Base-by-base conservation (phyloP, 208 protist genomes). In the Crithidia expoeki region DNA sequence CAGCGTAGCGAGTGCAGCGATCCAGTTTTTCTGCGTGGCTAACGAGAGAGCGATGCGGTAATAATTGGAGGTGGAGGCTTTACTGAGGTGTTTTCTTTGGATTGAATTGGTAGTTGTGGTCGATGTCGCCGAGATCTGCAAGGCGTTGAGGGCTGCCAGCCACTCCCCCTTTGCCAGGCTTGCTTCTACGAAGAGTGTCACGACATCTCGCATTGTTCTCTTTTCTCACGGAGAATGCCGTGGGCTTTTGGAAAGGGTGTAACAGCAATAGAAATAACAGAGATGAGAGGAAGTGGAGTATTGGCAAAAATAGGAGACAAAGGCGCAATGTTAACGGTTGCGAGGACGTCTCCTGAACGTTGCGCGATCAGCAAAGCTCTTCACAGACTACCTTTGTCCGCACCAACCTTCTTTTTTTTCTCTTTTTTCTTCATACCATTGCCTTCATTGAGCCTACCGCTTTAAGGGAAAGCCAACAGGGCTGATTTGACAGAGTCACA, bases 161-260 rank as follows among this genome's bases (percentile, higher is more conserved):
- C 72, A 77, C 58, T 77, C 72, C 0, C 72, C 72, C 27, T 77
- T 71, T 19, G 64, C 63, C 21, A 77, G 32, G 42, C 72, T 77
- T 46, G 72, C 64, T 25, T 72, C 73, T 12, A 79, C 62, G 40
- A 74, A 74, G 40, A 79, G 68, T 5, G 60, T 67, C 3, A 64
- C 16, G 10, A 80, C 28, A 63, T 77, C 74, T 3, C 66, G 67
- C 64, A 72, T 69, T 27, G 10, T 66, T 55, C 44, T 30, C 5
- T 25, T 19, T 16, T 34, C 34, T 30, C 9, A 58, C 25, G 32
- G 50, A 51, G n/a, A 51, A 7, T 5, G 21, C 12, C 46, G 19
- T 7, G 19, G 7, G n/a, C 17, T 23, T 14, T 51, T 51, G 19
- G 19, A 51, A 9, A 51, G 46, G 14, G 38, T 44, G 38, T 14